phyloP scores from a whole-genome alignment of 2,329 filamentous ascomycete genomes.

The Nigrograna mackinnonii region DNA sequence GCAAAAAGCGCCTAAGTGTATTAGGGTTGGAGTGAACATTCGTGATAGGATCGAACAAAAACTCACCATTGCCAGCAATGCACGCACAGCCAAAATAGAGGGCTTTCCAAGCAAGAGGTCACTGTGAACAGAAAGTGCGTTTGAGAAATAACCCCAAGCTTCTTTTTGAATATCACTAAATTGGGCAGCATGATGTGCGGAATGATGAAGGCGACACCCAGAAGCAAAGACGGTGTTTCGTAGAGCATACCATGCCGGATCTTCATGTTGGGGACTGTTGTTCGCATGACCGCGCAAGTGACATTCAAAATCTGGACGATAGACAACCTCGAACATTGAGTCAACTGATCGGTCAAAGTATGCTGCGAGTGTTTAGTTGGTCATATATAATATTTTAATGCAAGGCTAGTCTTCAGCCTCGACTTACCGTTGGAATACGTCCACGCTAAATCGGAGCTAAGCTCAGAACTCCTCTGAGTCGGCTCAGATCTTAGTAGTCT shows the following conservation, averaged over 20 bases:
- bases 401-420: no score
- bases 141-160: constrained; percentile 1
- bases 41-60: neutral
- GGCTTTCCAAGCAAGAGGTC: constrained; percentile 2
- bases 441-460: no score
- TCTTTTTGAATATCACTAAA: constrained; percentile 1
- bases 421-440: no score
- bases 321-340: neutral
- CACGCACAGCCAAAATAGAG: neutral
- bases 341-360: neutral
- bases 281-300: neutral
- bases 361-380: neutral
- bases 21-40: neutral
- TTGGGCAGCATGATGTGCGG: neutral
- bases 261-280: neutral
- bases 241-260: neutral
- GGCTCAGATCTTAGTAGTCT: no score
- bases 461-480: no score
- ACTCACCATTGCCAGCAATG: neutral
- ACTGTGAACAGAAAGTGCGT: constrained; percentile 2
- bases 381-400: no score
- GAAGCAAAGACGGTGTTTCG: neutral
- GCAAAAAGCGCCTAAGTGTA: neutral
- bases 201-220: neutral
- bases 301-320: neutral